Evolutionary conservation across 2,329 filamentous ascomycete genomes (phyloP).

Genomic region (Seiridium cupressi): DNA sequence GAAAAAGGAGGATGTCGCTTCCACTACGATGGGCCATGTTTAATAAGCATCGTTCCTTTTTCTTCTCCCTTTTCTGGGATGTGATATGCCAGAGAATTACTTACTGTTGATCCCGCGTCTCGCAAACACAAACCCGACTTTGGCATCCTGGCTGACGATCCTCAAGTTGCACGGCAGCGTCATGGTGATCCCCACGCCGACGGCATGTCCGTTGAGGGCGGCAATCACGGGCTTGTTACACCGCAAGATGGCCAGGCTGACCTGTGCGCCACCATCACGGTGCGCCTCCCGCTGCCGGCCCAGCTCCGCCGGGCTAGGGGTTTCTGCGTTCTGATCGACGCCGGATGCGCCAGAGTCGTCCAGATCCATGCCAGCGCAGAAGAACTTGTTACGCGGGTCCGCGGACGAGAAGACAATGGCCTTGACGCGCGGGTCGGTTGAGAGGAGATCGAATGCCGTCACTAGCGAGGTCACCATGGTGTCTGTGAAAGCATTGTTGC

Average conservation of each 20-base stretch:
- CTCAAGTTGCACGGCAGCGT: conserved; percentile 54
- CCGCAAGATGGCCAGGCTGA: conserved; percentile 52
- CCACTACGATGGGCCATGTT: conserved; percentile 37
- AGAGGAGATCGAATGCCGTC: conserved; percentile 48
- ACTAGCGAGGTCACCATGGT: conserved; percentile 63
- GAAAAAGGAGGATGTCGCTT: conserved; percentile 71
- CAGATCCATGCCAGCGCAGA: conserved; percentile 60
- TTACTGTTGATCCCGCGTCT: conserved; percentile 61
- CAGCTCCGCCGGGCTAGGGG: conserved; percentile 5
- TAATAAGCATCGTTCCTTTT: no score
- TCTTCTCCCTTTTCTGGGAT: no score
- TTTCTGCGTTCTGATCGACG: conserved; percentile 13
- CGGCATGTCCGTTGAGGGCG: conserved; percentile 58
- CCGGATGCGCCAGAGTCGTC: conserved; percentile 24
- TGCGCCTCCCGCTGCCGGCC: conserved; percentile 18
- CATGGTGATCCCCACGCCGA: conserved; percentile 62
- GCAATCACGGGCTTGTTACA: conserved; percentile 59
- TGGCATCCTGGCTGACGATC: conserved; percentile 55
- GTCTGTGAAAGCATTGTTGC: conserved; percentile 68
- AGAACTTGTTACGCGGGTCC: conserved; percentile 46
- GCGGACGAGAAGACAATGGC: conserved; percentile 53
- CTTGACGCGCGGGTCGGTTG: conserved; percentile 52
- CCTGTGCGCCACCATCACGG: conserved; percentile 51
- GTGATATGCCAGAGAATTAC: background rate
- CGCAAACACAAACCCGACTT: conserved; percentile 73